Base-by-base conservation (phyloP, 345 rosid genomes). In the Camelina sativa region DNA sequence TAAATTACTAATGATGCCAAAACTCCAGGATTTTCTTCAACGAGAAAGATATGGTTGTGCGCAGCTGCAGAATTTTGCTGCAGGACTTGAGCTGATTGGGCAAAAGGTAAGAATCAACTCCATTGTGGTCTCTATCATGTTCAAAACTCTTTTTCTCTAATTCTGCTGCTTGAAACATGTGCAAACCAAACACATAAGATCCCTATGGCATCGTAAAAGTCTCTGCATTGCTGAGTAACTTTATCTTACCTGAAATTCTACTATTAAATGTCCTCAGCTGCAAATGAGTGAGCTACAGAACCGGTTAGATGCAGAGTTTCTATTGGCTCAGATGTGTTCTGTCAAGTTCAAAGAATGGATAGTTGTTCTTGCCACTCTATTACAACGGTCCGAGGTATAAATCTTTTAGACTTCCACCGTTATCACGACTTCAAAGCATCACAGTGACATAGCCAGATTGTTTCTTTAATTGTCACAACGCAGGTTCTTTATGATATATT, bases 301-400 rank as follows among this genome's bases (percentile, higher is more conserved):
- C 82, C 84, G 92, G 77, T 69, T 95, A 76, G 99, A 89, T 79
- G 99, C 99, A 17, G 97, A 95, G 78, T 95, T 92, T 79, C 92
- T 95, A 52, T 76, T 95, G 86, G 96, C 97, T 77, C 97, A 95
- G 78, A 90, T 95, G 99, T 95, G 99, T 76, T 95, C 98, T 6
- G 97, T 92, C 48, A 95, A 95, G 85, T 95, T 92, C 82, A 95
- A 92, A 82, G 98, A 95, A 76, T 95, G 99, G 99, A 92, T 95
- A 70, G 97, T 95, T 80, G 97, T 92, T 72, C 88, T 95, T 34
- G 98, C 99, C 53, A 95, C 99, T 17, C 97, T 92, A 12, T 81
- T 92, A 75, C 86, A 94, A 83, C 84, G 96, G 17, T 81, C 94
- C 1, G 98, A 95, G 97, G 99, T 94, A 84, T 44, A 2, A 19